Percentiles rank a stretch among this genome's conserved stretches.
These are phyloP conservation scores for Metschnikowia shivogae DNA, from an alignment of 805 yeast species.

Conservation along the genomic window DNA sequence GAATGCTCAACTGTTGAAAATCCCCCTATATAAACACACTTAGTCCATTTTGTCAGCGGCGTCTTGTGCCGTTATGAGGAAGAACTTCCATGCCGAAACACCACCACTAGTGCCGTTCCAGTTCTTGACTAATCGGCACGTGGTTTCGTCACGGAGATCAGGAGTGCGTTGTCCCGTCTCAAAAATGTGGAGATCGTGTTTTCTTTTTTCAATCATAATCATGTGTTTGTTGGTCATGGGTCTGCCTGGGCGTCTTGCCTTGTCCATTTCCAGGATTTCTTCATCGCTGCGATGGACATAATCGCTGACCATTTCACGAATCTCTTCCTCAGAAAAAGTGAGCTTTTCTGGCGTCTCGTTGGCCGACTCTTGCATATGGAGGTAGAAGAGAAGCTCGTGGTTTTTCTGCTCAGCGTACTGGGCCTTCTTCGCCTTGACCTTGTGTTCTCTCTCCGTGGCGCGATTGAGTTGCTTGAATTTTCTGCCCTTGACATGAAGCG, in stretches of 20 bases:
- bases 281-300: conserved; percentile 69
- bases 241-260: conserved; percentile 78
- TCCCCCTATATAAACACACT: background rate
- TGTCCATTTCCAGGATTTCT: conserved; percentile 60
- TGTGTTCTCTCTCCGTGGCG: conserved; percentile 82
- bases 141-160: conserved; percentile 57
- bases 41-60: conserved; percentile 10
- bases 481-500: conserved; percentile 83
- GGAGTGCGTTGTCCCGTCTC: conserved; percentile 69
- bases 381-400: conserved; percentile 54
- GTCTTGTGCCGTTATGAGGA: conserved; percentile 28
- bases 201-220: conserved; percentile 55
- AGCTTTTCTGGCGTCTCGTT: conserved; percentile 26
- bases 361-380: conserved; percentile 50
- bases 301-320: conserved; percentile 55
- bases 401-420: conserved; percentile 56
- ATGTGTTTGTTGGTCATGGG: conserved; percentile 74
- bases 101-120: conserved; percentile 90
- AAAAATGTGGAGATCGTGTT: conserved; percentile 59
- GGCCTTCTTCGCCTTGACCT: conserved; percentile 56
- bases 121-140: conserved; percentile 54
- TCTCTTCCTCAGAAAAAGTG: conserved; percentile 52
- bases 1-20: background rate
- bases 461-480: conserved; percentile 79
- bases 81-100: conserved; percentile 54